Base-by-base conservation (phyloP, 2,329 filamentous ascomycete species). In the Fusarium camptoceras region DNA sequence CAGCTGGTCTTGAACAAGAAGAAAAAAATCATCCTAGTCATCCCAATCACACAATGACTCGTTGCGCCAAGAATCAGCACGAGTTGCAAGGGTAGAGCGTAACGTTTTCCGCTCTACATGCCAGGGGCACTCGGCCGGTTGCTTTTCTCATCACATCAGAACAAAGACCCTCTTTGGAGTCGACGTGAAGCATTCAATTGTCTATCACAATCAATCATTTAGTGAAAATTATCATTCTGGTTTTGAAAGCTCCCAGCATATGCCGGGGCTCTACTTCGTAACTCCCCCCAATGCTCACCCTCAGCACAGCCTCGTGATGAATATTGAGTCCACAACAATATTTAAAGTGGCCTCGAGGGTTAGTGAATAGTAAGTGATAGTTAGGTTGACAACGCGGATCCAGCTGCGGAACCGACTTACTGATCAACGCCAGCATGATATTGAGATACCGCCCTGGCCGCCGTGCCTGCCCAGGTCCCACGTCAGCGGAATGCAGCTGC, bases 61-160 rank as follows among this genome's bases (percentile, higher is more conserved):
- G 70, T 49, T 41, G 47, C 10, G 25, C 41, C 54, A 34, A n/a
- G 44, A 49, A 48, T 27, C 37, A 64, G 46, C 20, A 39, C 30
- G 25, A 42, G 48, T 57, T 68, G 43, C 59, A 60, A 51, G 64
- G 59, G 37, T 59, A 15, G 20, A 59, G 58, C 20, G 64, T 68
- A 49, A 60, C 51, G 37, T 44, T 61, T 59, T 62, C 59, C 48
- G 65, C 48, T 55, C 55, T 50, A 53, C 42, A 25, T 50, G 34
- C 46, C 62, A 67, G 62, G 48, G 57, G 46, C 42, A 39, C 46
- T 72, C 69, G 59, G 69, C 67, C 67, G 70, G 70, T 68, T 72
- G 66, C 57, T 64, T 37, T 31, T 56, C 55, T 56, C 16, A 43
- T 42, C 37, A 57, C 47, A 37, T 46, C 27, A 65, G 34, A 64